These are phyloP conservation scores for Daldinia sp. DNA, from an alignment of 2,329 filamentous ascomycete genomes.

Conservation along the genomic window DNA sequence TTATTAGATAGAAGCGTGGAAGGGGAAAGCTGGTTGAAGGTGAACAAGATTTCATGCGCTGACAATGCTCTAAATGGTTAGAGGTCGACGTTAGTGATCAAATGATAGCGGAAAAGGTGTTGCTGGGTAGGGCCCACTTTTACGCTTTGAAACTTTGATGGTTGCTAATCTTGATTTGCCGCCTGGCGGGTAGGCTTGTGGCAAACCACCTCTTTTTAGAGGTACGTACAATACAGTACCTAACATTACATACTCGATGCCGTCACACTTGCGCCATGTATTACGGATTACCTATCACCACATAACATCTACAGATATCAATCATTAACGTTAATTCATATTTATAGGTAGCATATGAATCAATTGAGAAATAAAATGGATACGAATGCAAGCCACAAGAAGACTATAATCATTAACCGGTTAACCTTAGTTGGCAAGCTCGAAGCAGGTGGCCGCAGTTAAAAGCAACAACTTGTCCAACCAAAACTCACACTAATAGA, in stretches of 20 bases:
- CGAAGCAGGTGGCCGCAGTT: neutral
- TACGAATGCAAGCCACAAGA: no score
- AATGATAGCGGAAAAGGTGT: slow-evolving; percentile 20
- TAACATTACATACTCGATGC: no score
- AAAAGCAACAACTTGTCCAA: neutral
- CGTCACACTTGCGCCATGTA: no score
- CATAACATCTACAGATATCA: no score
- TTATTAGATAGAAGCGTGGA: slow-evolving; percentile 35
- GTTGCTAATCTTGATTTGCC: neutral
- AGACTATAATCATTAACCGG: no score
- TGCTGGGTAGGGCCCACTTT: slow-evolving; percentile 13
- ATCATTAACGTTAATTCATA: no score
- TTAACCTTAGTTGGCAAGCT: neutral
- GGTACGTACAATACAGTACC: neutral
- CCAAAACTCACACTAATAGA: neutral
- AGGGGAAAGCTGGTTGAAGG: slow-evolving; percentile 22
- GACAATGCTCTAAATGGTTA: slow-evolving; percentile 22
- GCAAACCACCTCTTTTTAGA: neutral
- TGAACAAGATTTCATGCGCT: slow-evolving; percentile 37
- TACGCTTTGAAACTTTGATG: neutral
- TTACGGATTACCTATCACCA: no score
- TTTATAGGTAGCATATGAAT: no score
- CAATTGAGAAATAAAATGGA: neutral
- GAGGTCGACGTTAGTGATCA: slow-evolving; percentile 3
- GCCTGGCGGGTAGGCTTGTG: neutral